These are phyloP conservation scores for Podospora tetraspora DNA, from an alignment of 495 filamentous ascomycete genomes.

Conservation along the genomic window DNA sequence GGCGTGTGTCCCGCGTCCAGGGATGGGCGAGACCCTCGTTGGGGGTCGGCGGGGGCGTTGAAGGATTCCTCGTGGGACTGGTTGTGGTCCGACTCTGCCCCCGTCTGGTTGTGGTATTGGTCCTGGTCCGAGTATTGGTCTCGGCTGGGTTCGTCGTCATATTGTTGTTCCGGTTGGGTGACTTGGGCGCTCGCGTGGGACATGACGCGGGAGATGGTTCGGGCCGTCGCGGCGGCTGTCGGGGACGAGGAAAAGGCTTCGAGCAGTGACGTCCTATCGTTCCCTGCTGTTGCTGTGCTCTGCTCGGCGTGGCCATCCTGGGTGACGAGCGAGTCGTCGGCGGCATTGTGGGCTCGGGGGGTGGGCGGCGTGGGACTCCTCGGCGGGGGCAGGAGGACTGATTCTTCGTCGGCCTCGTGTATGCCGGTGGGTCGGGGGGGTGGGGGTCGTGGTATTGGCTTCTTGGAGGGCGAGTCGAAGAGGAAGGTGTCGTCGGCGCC, in stretches of 20 bases:
- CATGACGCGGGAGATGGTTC: constrained; percentile 49
- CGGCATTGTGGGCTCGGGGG: constrained; percentile 15
- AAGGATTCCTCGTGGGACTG: constrained; percentile 13
- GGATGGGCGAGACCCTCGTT: constrained; percentile 23
- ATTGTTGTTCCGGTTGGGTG: neutral
- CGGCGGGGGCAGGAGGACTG: constrained; percentile 19
- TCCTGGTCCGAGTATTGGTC: neutral
- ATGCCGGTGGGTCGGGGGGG: constrained; percentile 4
- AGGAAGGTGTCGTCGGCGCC: constrained; percentile 60
- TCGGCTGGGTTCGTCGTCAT: constrained; percentile 8
- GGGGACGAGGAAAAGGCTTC: constrained; percentile 64
- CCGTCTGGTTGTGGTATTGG: constrained; percentile 15
- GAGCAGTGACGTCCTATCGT: constrained; percentile 48
- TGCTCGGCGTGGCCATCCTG: constrained; percentile 21
- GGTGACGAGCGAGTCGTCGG: constrained; percentile 20
- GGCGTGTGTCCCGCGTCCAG: constrained; percentile 32
- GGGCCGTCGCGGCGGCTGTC: constrained; percentile 56
- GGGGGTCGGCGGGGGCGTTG: neutral
- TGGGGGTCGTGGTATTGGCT: constrained; percentile 11
- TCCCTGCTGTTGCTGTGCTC: constrained; percentile 33
- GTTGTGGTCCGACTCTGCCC: constrained; percentile 3
- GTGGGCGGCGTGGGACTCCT: constrained; percentile 17
- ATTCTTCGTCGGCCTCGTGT: constrained; percentile 19
- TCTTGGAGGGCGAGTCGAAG: constrained; percentile 48
- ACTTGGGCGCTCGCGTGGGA: constrained; percentile 39